Evolutionary conservation across 257 asterid species (phyloP), one percentile per base, ranked within the genome.

Genomic region (Cordia subcordata): DNA sequence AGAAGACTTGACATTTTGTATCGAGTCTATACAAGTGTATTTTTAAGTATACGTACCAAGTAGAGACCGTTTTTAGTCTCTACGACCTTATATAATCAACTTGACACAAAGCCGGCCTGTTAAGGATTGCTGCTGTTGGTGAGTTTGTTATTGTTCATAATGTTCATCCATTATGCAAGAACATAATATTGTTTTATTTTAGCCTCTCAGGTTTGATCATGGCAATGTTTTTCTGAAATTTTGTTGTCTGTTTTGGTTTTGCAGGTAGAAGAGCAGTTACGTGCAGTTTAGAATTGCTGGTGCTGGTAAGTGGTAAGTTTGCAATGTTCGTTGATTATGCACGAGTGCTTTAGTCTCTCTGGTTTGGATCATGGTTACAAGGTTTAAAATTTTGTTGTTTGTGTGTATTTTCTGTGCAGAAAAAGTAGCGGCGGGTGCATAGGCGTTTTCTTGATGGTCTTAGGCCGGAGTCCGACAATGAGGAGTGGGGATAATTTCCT

Each of bases 401-500:
- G 15, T 13, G 15, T 40, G 13, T 10, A 1, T 60, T n/a, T 23
- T 55, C 18, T 51, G 55, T 60, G 68, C 49, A 35, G 13, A 8
- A 17, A n/a, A 54, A 55, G 21, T 10, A 22, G 12, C 18, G 37
- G 44, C 10, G 3, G n/a, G 55, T 22, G 42, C 16, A n/a, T n/a
- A n/a, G 5, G 52, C 21, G 12, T 45, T 23, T 16, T 16, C 11
- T 57, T 50, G 49, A 82, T 78, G 90, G 82, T 81, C 11, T 69
- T 85, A 20, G 56, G 70, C 0, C 55, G 80, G 51, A 82, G 64
- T 51, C 55, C 76, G 23, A 20, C 68, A 16, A 56, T 21, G 46
- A 76, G 78, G 65, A 92, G 84, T 53, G 88, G 88, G 4, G 99
- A 84, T 11, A n/a, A n/a, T 3, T 84, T 70, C 44, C 64, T 88